A percentile compares a stretch with the other conserved stretches of the same genome.
These are phyloP conservation scores for Geotrichum aggregatum DNA, from an alignment of 1,139 yeast genomes.

Conservation along the genomic window DNA sequence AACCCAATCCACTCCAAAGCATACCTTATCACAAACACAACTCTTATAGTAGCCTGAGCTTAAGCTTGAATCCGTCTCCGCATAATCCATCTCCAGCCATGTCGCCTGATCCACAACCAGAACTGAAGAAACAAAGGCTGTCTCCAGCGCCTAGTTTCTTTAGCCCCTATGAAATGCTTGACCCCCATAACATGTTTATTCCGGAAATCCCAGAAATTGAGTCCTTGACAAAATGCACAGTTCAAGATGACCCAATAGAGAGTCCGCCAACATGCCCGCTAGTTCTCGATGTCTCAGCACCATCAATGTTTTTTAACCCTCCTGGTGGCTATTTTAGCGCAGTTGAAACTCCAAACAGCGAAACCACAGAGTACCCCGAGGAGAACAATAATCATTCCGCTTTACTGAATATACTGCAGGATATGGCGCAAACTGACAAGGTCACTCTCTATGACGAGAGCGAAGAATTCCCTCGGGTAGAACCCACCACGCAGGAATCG, in stretches of 20 bases:
- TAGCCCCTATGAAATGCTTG: constrained; percentile 9
- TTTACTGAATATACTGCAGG: constrained; percentile 13
- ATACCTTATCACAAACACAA: neutral
- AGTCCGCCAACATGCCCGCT: constrained; percentile 5
- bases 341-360: constrained; percentile 1
- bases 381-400: constrained; percentile 5
- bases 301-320: constrained; percentile 6
- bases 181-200: neutral
- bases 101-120: constrained; percentile 8
- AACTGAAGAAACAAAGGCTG: constrained; percentile 7
- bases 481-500: constrained; percentile 1
- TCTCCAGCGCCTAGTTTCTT: constrained; percentile 1
- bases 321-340: constrained; percentile 3
- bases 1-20: constrained; percentile 4
- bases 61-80: neutral
- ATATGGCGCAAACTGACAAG: constrained; percentile 5
- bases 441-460: too few species aligned
- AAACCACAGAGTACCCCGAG: neutral
- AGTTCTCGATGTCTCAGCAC: constrained; percentile 3
- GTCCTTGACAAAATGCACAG: constrained; percentile 7
- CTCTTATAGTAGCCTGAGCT: neutral
- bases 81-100: constrained; percentile 7
- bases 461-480: neutral
- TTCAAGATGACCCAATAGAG: neutral
- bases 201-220: constrained; percentile 11